Evolutionary conservation across 768 basidiomycete species (phyloP), one percentile per base, ranked within the genome.

Genomic region (Tricholoma furcatifolium): DNA sequence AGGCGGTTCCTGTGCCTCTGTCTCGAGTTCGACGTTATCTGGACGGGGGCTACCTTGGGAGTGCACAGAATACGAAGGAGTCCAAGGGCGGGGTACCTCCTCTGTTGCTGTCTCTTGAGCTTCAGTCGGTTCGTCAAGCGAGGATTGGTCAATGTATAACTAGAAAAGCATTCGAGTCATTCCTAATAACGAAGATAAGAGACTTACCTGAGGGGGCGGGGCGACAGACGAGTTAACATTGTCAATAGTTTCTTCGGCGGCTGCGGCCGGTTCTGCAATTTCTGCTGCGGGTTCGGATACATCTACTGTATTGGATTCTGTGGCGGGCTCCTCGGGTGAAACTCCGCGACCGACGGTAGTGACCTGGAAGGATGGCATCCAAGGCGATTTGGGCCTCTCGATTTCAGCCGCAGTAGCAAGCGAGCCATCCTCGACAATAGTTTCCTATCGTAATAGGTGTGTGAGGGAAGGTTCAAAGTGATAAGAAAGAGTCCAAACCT

Each of bases 361-460:
- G 20, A 81, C 80, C 52, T 74, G 75, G 70, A 80, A 83, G 2
- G 80, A 79, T 6, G 79, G 74, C 12, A 73, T 75, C 76, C 75
- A 81, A 24, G 78, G 78, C 14, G 77, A 78, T 56, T 77, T 78
- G 18, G 77, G 76, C 34, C 74, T 67, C 44, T 78, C 77, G 12
- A 70, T 46, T 18, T 70, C 65, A 52, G 43, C 50, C 21, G 27
- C 56, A 39, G 31, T 46, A 11, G 41, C n/a, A 15, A 56, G 50
- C 17, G 18, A 15, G 4, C n/a, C 43, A 17, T 24, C 41, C 9
- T 50, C 51, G 21, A 36, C 23, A 34, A 17, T 2, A 18, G 39
- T 17, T 17, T 47, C 24, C 30, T 45, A 15, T n/a, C 50, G 21
- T 35, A 36, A 18, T 8, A 18, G 10, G 24, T 12, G 15, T 15